These are phyloP conservation scores for Byssochlamys sp. DNA, from an alignment of 2,329 filamentous ascomycete species.

Conservation along the genomic window DNA sequence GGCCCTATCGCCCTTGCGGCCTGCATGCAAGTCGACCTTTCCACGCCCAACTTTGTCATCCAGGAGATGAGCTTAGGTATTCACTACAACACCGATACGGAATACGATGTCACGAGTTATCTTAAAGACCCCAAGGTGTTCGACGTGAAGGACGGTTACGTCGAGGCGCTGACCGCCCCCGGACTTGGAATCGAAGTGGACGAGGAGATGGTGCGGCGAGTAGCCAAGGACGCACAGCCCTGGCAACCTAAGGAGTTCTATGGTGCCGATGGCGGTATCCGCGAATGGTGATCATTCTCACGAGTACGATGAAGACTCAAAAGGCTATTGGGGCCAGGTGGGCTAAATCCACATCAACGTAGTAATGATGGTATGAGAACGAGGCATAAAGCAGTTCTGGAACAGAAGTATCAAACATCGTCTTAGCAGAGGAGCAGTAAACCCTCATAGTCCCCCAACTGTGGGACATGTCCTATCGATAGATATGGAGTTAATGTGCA, in stretches of 20 bases:
- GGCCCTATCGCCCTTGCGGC: conserved; percentile 66
- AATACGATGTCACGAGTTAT: conserved; percentile 58
- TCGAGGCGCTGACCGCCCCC: conserved; percentile 50
- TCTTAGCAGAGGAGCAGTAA: no score
- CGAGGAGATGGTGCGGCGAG: conserved; percentile 55
- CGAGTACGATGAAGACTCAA: not conserved
- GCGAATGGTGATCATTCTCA: conserved; percentile 51
- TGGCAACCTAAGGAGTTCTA: conserved; percentile 61
- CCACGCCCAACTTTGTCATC: conserved; percentile 58
- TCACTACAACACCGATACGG: conserved; percentile 60
- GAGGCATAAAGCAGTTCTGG: no score
- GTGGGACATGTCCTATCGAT: no score
- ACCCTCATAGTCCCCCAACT: no score
- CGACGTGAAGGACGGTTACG: conserved; percentile 56
- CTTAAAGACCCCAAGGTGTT: conserved; percentile 56
- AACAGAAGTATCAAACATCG: no score
- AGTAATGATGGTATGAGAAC: not conserved
- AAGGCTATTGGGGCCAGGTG: not conserved
- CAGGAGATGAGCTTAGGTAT: conserved; percentile 73
- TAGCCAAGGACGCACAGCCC: conserved; percentile 49
- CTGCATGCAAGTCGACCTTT: conserved; percentile 56
- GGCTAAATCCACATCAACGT: not conserved
- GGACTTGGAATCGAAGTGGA: conserved; percentile 63
- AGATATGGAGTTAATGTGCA: no score
- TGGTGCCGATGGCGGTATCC: conserved; percentile 55